Evolutionary conservation across 495 filamentous ascomycete genomes (phyloP), one percentile per base, ranked within the genome.

Genomic region (Pseudomonodictys pantanalensis): DNA sequence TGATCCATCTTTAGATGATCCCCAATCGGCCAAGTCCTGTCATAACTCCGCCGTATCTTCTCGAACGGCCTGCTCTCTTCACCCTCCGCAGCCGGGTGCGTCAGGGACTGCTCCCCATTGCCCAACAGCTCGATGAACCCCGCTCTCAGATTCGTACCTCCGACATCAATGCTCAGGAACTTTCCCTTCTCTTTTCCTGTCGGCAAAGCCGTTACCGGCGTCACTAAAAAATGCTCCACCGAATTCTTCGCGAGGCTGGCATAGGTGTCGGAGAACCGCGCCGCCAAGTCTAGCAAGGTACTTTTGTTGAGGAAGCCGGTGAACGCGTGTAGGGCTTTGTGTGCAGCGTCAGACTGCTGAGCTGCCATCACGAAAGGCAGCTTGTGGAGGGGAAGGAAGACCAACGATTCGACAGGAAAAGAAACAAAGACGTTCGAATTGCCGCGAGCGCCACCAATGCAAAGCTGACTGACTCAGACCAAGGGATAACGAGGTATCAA

Each of bases 111-210:
- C n/a, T 54, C 61, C 45, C 64, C 51, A 53, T 57, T 60, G 5
- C 84, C 83, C 11, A 85, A 64, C 42, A 91, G 72, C 58, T 92
- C 85, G 48, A 92, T 81, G 54, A 92, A 89, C 35, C 84, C 88
- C 7, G 91, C 89, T 46, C 89, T 79, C 20, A 93, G 74, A 60
- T 93, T 93, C 18, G 85, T 89, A 17, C 89, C 89, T 28, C 89
- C 89, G 38, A 92, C 87, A 72, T 92, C 88, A 57, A 91, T 89
- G 10, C 86, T 86, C 5, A 92, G 75, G 65, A 84, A 90, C 28
- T 83, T 86, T 59, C 88, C 88, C 4, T 75, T 80, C 58, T 86
- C 85, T 38, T 81, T 71, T 9, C 82, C 83, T 0, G 71, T 79
- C 1, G 87, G 87, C 29, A 88, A 75, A 56, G 84, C 82, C 29